phyloP scores from a whole-genome alignment of 495 filamentous ascomycete species.

The Aspergillus sparsus region DNA sequence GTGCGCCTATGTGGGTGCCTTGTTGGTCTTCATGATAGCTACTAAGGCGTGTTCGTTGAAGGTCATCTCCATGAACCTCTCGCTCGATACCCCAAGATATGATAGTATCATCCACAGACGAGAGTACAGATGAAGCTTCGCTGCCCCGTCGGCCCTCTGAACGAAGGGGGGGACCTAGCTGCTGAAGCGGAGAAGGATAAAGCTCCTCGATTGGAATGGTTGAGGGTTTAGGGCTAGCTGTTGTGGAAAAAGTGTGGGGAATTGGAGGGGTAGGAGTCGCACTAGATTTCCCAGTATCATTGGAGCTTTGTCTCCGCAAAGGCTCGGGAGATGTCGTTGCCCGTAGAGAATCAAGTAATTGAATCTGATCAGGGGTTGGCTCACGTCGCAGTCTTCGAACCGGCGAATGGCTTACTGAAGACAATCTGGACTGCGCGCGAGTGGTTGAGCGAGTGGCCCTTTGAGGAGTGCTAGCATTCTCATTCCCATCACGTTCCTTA shows the following conservation, averaged over 20 bases:
- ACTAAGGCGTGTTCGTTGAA: constrained; percentile 39
- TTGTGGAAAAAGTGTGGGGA: constrained; percentile 37
- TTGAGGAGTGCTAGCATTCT: background rate
- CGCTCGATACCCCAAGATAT: constrained; percentile 46
- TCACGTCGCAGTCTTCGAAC: constrained; percentile 32
- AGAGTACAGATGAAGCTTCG: constrained; percentile 31
- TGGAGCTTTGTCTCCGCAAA: constrained; percentile 11
- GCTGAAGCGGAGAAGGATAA: constrained; percentile 40
- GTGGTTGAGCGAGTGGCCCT: constrained; percentile 16
- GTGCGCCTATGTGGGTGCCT: constrained; percentile 41
- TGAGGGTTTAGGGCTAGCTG: constrained; percentile 33
- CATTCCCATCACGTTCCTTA: constrained; percentile 27
- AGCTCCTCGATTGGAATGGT: constrained; percentile 25
- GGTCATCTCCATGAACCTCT: constrained; percentile 43
- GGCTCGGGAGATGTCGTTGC: constrained; percentile 27
- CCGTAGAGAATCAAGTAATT: constrained; percentile 37
- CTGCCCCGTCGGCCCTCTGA: constrained; percentile 19
- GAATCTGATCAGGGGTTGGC: constrained; percentile 46
- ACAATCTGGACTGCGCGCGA: constrained; percentile 1
- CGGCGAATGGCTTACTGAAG: constrained; percentile 20
- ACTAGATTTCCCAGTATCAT: constrained; percentile 29
- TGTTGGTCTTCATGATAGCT: constrained; percentile 28
- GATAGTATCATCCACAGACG: constrained; percentile 40
- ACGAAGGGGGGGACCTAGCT: constrained; percentile 17
- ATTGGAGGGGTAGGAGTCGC: constrained; percentile 44